phyloP scores from a whole-genome alignment of 495 filamentous ascomycete species.

The Hypoxylon perforatum region DNA sequence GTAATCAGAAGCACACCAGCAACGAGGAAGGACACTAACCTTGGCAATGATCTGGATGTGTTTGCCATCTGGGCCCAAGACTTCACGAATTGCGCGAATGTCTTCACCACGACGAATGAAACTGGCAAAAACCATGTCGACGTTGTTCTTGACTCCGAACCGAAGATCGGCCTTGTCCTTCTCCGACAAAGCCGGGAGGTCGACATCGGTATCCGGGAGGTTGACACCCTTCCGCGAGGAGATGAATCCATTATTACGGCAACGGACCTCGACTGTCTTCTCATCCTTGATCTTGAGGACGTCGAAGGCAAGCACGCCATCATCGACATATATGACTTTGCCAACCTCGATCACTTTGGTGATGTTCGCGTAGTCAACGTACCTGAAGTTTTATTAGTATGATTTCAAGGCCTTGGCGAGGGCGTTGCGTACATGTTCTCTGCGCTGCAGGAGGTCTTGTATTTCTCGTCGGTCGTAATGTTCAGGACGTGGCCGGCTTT shows the following conservation, averaged over 20 bases:
- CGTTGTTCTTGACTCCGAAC: slow-evolving; percentile 97
- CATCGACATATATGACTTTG: slow-evolving; percentile 97
- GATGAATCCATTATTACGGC: slow-evolving; percentile 97
- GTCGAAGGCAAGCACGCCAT: slow-evolving; percentile 95
- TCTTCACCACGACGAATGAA: slow-evolving; percentile 95
- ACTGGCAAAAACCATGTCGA: slow-evolving; percentile 99
- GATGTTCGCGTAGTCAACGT: slow-evolving; percentile 99
- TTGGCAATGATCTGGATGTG: slow-evolving; percentile 99
- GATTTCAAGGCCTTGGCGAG: background rate
- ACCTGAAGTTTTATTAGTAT: slow-evolving; percentile 65
- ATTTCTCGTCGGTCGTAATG: slow-evolving; percentile 97
- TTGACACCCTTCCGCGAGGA: slow-evolving; percentile 99
- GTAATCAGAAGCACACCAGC: background rate
- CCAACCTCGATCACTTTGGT: slow-evolving; percentile 95
- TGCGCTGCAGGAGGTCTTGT: slow-evolving; percentile 82
- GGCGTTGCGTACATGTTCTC: slow-evolving; percentile 84
- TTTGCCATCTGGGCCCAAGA: slow-evolving; percentile 90
- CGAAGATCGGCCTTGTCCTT: slow-evolving; percentile 93
- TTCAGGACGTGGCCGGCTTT: slow-evolving; percentile 82
- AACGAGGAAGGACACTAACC: slow-evolving; percentile 12
- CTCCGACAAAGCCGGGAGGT: slow-evolving; percentile 97
- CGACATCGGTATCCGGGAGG: slow-evolving; percentile 97
- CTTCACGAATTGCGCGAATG: slow-evolving; percentile 89
- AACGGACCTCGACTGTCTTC: slow-evolving; percentile 83
- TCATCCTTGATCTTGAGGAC: slow-evolving; percentile 89